A percentile compares a stretch with the other conserved stretches of the same genome.
Evolutionary conservation across 2,329 filamentous ascomycete genomes (phyloP).

Genomic region (Coniosporium tulheliwenetii): DNA sequence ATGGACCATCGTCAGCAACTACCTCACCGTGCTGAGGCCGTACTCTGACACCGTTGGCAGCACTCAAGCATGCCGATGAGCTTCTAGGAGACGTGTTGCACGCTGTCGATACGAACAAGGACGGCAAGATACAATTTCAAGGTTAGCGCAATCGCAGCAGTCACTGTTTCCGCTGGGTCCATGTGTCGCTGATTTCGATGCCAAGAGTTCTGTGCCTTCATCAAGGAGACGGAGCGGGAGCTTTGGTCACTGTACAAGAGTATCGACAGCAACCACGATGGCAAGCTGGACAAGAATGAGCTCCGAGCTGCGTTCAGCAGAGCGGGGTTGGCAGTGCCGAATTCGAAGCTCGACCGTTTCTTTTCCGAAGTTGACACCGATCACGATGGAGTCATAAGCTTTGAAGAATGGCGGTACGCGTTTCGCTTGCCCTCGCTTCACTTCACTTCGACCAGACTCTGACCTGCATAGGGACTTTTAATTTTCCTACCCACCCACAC

Average conservation of each 20-base stretch:
- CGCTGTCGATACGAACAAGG: conserved; percentile 71
- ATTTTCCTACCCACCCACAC: conserved; percentile 65
- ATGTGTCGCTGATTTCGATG: conserved; percentile 3
- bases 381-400: conserved; percentile 72
- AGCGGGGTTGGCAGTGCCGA: conserved; percentile 65
- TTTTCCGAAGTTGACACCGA: conserved; percentile 84
- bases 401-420: conserved; percentile 88
- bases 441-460: background rate
- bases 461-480: conserved; percentile 58
- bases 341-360: conserved; percentile 64
- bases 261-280: conserved; percentile 77
- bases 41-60: too few relatives aligned
- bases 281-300: conserved; percentile 75
- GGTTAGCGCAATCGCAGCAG: conserved; percentile 33
- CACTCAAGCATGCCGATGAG: conserved; percentile 79
- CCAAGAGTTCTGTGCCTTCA: conserved; percentile 77
- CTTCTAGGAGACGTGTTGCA: conserved; percentile 69
- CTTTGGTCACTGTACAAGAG: conserved; percentile 66
- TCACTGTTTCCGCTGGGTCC: conserved; percentile 9
- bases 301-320: conserved; percentile 61
- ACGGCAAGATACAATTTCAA: conserved; percentile 82
- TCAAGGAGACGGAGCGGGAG: conserved; percentile 73
- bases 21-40: too few relatives aligned
- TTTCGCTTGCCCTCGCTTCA: background rate
- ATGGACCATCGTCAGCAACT: conserved; percentile 56